These are phyloP conservation scores for Schizopora paradoxa DNA, from an alignment of 1,284 basidiomycete species.

Conservation along the genomic window DNA sequence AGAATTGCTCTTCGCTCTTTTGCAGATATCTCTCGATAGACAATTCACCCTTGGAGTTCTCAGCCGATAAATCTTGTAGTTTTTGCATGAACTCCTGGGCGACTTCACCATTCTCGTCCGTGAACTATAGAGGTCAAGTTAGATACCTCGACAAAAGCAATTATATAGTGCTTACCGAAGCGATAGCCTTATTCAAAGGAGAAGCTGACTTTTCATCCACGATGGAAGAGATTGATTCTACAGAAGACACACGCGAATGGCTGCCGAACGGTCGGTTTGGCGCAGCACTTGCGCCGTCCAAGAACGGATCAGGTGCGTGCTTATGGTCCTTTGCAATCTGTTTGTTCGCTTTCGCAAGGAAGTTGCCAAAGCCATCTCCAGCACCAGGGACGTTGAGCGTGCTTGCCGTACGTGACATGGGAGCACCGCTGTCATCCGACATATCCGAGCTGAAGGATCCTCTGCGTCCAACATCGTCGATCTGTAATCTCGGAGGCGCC, in stretches of 20 bases:
- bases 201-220: conserved; percentile 87
- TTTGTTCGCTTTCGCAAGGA: conserved; percentile 79
- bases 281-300: conserved; percentile 47
- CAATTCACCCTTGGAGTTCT: conserved; percentile 86
- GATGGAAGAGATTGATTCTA: conserved; percentile 84
- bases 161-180: conserved; percentile 50
- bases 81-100: conserved; percentile 85
- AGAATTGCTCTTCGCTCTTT: conserved; percentile 91
- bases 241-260: conserved; percentile 77
- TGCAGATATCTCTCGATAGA: conserved; percentile 87
- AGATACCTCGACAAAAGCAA: conserved; percentile 9
- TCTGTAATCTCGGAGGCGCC: conserved; percentile 25
- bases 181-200: conserved; percentile 87
- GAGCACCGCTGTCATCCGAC: conserved; percentile 55
- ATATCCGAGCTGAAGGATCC: conserved; percentile 43
- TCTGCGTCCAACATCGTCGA: conserved; percentile 31
- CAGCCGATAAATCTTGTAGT: conserved; percentile 69
- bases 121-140: conserved; percentile 54
- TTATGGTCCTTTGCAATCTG: conserved; percentile 75
- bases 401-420: conserved; percentile 11
- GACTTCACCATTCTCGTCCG: conserved; percentile 87
- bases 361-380: conserved; percentile 59
- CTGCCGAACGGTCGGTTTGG: conserved; percentile 72
- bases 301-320: conserved; percentile 77
- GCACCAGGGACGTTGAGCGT: conserved; percentile 19